Base-by-base conservation (phyloP, 1,284 basidiomycete genomes). In the Apiotrichum siamense region DNA sequence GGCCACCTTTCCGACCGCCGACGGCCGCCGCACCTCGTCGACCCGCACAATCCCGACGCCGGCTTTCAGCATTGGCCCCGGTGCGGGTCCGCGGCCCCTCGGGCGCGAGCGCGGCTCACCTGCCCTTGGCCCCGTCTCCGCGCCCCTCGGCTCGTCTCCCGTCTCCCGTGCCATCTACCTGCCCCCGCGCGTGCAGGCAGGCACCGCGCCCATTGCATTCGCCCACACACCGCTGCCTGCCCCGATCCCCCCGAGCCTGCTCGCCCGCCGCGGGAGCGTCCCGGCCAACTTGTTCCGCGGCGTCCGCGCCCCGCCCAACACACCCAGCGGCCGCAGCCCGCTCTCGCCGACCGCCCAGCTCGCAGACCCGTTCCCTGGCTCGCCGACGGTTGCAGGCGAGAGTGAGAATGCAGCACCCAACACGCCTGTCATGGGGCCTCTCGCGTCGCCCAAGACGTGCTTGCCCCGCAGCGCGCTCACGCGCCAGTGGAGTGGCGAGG, bases 181-280 rank as follows among this genome's bases (percentile, higher is more conserved):
- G 1, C 45, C 40, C 21, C 50, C 45, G 6, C 46, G 47, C 20
- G 50, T 41, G 9, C 13, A 20, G 10, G 33, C 7, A 15, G 11
- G 17, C 24, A 21, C n/a, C 26, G 43, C 31, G 21, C 41, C 57
- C 15, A 39, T 63, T 7, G 53, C 59, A 20, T 65, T 63, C 49
- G 54, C 58, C 20, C 54, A 57, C 36, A 47, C 54, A 31, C 49
- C 58, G 0, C 43, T 63, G 5, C 55, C 57, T 11, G 57, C 58
- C 21, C 61, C 61, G 1, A 60, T 65, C 27, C 63, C 63, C 3
- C 63, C 63, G 3, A 51, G 45, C 20, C 56, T 65, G 6, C 60
- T 65, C 25, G 58, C 60, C 2, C 49, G 62, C 38, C 54, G 61
- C 7, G 62, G 62, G 25, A 44, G 42, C 13, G 36, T 45, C 17